A percentile compares a stretch with the other conserved stretches of the same genome.
Evolutionary conservation across 1,139 yeast species (phyloP).

Genomic region (Sugiyamaella castrensis): DNA sequence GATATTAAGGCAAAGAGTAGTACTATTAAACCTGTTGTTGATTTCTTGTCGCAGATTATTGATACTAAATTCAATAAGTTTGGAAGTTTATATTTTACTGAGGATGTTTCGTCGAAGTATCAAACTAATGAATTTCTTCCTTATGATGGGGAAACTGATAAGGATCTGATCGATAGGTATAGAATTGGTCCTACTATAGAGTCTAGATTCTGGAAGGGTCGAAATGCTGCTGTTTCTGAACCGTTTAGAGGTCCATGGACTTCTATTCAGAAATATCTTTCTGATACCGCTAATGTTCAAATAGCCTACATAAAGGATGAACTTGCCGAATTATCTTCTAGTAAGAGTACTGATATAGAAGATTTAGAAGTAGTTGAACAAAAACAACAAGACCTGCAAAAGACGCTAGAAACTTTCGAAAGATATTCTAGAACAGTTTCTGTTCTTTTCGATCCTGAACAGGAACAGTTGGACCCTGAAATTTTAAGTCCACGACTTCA

Average conservation of each 20-base stretch:
- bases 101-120: slow-evolving; percentile 52
- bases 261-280: slow-evolving; percentile 53
- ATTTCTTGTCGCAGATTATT: slow-evolving; percentile 33
- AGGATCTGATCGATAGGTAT: slow-evolving; percentile 64
- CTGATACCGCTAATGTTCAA: slow-evolving; percentile 64
- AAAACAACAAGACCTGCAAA: slow-evolving; percentile 43
- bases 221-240: slow-evolving; percentile 37
- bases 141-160: slow-evolving; percentile 62
- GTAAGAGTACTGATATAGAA: slow-evolving; percentile 46
- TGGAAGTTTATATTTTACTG: slow-evolving; percentile 78
- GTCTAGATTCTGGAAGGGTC: slow-evolving; percentile 66
- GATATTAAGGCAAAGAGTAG: slow-evolving; percentile 45
- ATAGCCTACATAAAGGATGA: slow-evolving; percentile 58
- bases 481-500: slow-evolving; percentile 70
- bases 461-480: slow-evolving; percentile 31
- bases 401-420: slow-evolving; percentile 49
- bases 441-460: slow-evolving; percentile 45
- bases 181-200: slow-evolving; percentile 89
- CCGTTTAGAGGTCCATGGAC: slow-evolving; percentile 72
- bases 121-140: slow-evolving; percentile 43
- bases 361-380: slow-evolving; percentile 29
- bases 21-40: slow-evolving; percentile 40
- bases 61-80: slow-evolving; percentile 56
- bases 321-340: slow-evolving; percentile 39
- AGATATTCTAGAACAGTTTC: slow-evolving; percentile 56